phyloP scores from a whole-genome alignment of 2,329 filamentous ascomycete species.

The Aspergillus calidoustus region DNA sequence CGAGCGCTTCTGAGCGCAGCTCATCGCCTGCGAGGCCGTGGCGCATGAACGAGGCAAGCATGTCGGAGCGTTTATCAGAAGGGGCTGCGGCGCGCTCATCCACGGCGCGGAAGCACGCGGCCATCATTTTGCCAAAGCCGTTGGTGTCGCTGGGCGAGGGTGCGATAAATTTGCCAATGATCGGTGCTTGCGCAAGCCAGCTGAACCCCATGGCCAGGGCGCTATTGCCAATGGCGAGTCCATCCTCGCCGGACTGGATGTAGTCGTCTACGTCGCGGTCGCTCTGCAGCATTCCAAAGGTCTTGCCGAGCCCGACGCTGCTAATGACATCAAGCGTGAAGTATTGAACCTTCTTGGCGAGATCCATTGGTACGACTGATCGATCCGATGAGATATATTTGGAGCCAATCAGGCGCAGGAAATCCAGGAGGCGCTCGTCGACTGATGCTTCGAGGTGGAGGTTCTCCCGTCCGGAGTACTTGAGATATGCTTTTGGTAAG shows the following conservation, averaged over 20 bases:
- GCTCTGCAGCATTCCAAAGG: background rate
- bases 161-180: background rate
- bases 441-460: background rate
- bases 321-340: background rate
- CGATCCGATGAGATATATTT: background rate
- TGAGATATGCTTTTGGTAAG: too few relatives aligned
- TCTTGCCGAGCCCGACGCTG: background rate
- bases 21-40: background rate
- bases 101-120: background rate
- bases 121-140: background rate
- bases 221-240: background rate
- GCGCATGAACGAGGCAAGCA: background rate
- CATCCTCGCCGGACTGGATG: background rate
- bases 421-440: background rate
- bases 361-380: background rate
- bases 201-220: background rate
- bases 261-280: slow-evolving; percentile 2
- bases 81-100: background rate
- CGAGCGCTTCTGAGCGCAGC: background rate
- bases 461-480: background rate
- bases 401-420: background rate
- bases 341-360: background rate
- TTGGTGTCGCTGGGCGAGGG: background rate
- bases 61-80: background rate
- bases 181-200: background rate